These are phyloP conservation scores for Rhizoclosmatium globosum DNA, from an alignment of 192 early-diverging fungal genomes.

Conservation along the genomic window DNA sequence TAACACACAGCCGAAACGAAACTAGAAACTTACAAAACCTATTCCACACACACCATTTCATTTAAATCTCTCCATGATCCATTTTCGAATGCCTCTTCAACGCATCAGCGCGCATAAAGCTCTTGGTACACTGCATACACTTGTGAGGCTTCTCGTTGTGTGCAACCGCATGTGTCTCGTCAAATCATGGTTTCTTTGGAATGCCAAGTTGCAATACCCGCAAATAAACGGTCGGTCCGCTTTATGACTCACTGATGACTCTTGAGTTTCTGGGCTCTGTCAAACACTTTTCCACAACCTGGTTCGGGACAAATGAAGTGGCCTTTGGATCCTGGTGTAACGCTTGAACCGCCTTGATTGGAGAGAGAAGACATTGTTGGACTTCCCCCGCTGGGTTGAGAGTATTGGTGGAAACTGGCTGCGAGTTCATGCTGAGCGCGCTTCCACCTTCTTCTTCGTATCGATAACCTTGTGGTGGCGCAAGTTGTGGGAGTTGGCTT, in stretches of 20 bases:
- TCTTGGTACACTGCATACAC: slow-evolving; percentile 32
- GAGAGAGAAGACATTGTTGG: slow-evolving; percentile 19
- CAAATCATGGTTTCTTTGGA: slow-evolving; percentile 42
- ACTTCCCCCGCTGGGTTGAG: slow-evolving; percentile 11
- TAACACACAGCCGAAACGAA: neutral
- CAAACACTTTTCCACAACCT: slow-evolving; percentile 31
- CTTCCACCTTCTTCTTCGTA: slow-evolving; percentile 17
- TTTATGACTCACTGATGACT: slow-evolving; percentile 31
- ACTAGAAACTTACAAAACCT: neutral
- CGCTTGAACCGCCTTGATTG: neutral
- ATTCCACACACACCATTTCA: neutral
- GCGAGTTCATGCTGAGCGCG: slow-evolving; percentile 12
- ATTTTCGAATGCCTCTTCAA: slow-evolving; percentile 33
- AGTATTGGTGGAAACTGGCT: neutral
- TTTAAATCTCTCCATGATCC: slow-evolving; percentile 32
- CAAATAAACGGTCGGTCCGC: slow-evolving; percentile 36
- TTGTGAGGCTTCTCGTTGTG: slow-evolving; percentile 46
- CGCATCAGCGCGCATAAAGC: slow-evolving; percentile 36
- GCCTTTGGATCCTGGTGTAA: slow-evolving; percentile 12
- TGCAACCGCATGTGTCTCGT: slow-evolving; percentile 40
- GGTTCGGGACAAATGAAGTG: slow-evolving; percentile 15
- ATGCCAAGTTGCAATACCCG: slow-evolving; percentile 32
- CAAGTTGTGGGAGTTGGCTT: neutral
- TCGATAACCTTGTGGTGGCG: neutral
- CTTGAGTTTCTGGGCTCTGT: slow-evolving; percentile 36